Conservation (phyloP, 2,329 filamentous ascomycete genomes). For the Leptodontidium sp. region DNA sequence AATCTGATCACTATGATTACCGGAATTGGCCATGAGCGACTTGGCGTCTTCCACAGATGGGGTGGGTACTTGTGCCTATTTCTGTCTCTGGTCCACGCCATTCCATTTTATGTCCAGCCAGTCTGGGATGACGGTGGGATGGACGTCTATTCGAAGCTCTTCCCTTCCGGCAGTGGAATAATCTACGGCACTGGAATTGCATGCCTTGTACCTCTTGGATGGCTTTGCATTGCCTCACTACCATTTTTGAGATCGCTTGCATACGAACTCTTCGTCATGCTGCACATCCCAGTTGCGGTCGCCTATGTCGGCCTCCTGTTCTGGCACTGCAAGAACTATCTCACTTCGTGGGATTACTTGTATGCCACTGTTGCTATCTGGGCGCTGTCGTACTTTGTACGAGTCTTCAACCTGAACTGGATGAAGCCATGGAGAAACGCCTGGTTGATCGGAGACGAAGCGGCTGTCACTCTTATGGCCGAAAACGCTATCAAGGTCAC, state of each 20-base stretch:
- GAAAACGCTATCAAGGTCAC: slow-evolving; percentile 97
- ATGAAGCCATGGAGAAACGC: slow-evolving; percentile 78
- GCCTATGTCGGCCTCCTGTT: slow-evolving; percentile 86
- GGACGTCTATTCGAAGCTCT: slow-evolving; percentile 73
- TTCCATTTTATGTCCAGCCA: slow-evolving; percentile 90
- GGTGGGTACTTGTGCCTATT: slow-evolving; percentile 86
- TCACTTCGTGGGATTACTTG: slow-evolving; percentile 90
- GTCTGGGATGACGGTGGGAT: slow-evolving; percentile 83
- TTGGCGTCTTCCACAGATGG: slow-evolving; percentile 95
- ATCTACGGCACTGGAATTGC: slow-evolving; percentile 89
- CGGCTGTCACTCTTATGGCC: slow-evolving; percentile 85
- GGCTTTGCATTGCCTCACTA: slow-evolving; percentile 86
- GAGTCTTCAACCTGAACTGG: slow-evolving; percentile 92
- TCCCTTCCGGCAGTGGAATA: slow-evolving; percentile 69
- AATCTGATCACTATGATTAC: slow-evolving; percentile 86
- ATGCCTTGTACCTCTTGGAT: slow-evolving; percentile 79
- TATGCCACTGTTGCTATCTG: slow-evolving; percentile 84
- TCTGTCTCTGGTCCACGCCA: slow-evolving; percentile 81
- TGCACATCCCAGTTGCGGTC: slow-evolving; percentile 84
- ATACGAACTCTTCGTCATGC: slow-evolving; percentile 84
- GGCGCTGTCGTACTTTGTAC: slow-evolving; percentile 74
- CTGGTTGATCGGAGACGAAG: slow-evolving; percentile 90
- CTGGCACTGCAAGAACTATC: slow-evolving; percentile 95
- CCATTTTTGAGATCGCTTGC: slow-evolving; percentile 78
- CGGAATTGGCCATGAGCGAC: slow-evolving; percentile 88